Evolutionary conservation across 768 basidiomycete species (phyloP).

Genomic region (Lentinula detonsa): DNA sequence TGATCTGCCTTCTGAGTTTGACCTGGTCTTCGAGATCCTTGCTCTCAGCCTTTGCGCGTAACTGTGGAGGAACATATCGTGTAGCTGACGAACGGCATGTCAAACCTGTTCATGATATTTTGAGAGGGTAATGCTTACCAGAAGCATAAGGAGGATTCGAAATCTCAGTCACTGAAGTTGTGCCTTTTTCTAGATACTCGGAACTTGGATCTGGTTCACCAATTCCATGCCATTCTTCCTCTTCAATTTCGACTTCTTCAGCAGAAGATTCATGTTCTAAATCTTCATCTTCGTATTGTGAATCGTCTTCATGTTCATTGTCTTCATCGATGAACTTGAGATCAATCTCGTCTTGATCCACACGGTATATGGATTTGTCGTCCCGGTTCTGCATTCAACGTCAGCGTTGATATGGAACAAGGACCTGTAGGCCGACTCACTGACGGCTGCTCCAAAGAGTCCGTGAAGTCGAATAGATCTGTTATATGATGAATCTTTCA

Average conservation of each 20-base stretch:
- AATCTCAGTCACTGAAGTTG: conserved; percentile 17
- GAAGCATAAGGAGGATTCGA: conserved; percentile 5
- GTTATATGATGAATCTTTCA: conserved; percentile 1
- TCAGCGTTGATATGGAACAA: not conserved
- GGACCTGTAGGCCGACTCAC: not conserved
- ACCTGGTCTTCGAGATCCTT: conserved; percentile 30
- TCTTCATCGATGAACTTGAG: not conserved
- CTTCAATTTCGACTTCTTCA: conserved; percentile 22
- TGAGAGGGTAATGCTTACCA: not conserved
- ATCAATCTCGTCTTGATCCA: not conserved
- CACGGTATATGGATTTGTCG: not conserved
- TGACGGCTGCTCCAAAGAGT: conserved; percentile 22
- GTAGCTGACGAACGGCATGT: conserved; percentile 21
- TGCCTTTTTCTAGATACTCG: conserved; percentile 17
- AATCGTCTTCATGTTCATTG: conserved; percentile 11
- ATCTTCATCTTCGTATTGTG: conserved; percentile 15
- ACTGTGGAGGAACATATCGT: conserved; percentile 79
- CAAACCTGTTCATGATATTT: not conserved
- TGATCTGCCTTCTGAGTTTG: conserved; percentile 70
- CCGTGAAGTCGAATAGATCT: conserved; percentile 54
- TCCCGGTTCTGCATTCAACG: not conserved
- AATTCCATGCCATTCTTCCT: conserved; percentile 35
- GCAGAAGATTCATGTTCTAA: conserved; percentile 18
- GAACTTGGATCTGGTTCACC: conserved; percentile 12
- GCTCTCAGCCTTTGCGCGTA: conserved; percentile 39